These are phyloP conservation scores for Salicornia ramosissima DNA, from an alignment of 148 eudicot genomes.

Conservation along the genomic window DNA sequence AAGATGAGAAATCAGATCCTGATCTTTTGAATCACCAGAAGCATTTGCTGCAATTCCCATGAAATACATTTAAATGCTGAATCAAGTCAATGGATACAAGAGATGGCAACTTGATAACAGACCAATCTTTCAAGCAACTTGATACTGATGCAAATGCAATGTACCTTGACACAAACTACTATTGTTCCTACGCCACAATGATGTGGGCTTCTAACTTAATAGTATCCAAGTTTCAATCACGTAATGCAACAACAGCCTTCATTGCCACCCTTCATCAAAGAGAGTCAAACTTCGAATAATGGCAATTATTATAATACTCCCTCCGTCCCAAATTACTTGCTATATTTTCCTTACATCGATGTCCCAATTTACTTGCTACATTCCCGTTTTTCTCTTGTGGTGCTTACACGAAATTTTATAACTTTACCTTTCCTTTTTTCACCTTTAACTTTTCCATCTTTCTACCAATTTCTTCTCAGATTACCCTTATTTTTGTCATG, in stretches of 20 bases:
- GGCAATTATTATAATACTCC: too few species aligned
- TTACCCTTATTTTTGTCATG: too few species aligned
- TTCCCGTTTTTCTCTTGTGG: too few species aligned
- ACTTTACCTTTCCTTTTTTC: too few species aligned
- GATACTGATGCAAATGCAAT: background rate
- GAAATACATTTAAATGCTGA: background rate
- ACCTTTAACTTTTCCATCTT: too few species aligned
- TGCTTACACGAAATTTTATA: too few species aligned
- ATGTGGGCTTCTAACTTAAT: background rate
- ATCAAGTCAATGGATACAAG: background rate
- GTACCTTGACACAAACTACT: background rate
- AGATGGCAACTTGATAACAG: background rate
- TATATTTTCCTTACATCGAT: too few species aligned
- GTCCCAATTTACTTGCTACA: too few species aligned
- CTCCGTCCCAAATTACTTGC: too few species aligned
- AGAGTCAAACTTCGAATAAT: background rate
- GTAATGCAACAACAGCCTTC: background rate
- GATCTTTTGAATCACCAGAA: conserved; percentile 61
- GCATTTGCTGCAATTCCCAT: conserved; percentile 57
- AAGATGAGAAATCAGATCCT: conserved; percentile 78
- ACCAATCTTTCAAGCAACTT: too few species aligned
- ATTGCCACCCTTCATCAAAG: background rate
- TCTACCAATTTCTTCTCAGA: too few species aligned
- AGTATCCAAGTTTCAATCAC: background rate
- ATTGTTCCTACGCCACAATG: background rate